These are phyloP conservation scores for Eugenia klotzschiana DNA, from an alignment of 441 rosid genomes.

Conservation along the genomic window DNA sequence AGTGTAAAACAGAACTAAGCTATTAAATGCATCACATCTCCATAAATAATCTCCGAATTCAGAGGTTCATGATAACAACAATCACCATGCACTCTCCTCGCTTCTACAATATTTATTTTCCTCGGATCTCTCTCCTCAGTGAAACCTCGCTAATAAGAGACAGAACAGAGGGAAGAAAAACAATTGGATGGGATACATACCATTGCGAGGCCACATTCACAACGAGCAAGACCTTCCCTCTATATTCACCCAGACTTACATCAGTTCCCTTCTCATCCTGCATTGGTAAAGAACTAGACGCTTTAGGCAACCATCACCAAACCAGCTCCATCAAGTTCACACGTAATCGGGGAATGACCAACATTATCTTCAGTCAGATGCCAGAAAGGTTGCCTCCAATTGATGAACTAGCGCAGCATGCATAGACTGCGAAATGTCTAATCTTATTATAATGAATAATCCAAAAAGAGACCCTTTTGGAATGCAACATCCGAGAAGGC, in stretches of 20 bases:
- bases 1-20: neutral
- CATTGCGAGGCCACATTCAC: slow-evolving; percentile 91
- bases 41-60: too few relatives aligned
- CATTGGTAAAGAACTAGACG: neutral
- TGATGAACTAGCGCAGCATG: too few relatives aligned
- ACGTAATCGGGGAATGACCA: neutral
- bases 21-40: neutral
- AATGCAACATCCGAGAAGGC: neutral
- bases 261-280: slow-evolving; percentile 65
- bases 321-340: neutral
- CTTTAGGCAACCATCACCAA: neutral
- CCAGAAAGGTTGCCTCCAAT: neutral
- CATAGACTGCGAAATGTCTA: too few relatives aligned
- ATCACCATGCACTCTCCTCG: too few relatives aligned
- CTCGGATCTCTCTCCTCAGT: neutral
- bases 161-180: neutral
- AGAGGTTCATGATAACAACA: too few relatives aligned
- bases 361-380: neutral
- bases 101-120: neutral
- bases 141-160: neutral
- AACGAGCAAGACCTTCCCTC: slow-evolving; percentile 62
- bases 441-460: too few relatives aligned
- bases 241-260: slow-evolving; percentile 42
- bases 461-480: too few relatives aligned
- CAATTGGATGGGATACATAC: slow-evolving; percentile 7